phyloP scores from a whole-genome alignment of 164 flowering plant genomes.

The Macadamia integrifolia region DNA sequence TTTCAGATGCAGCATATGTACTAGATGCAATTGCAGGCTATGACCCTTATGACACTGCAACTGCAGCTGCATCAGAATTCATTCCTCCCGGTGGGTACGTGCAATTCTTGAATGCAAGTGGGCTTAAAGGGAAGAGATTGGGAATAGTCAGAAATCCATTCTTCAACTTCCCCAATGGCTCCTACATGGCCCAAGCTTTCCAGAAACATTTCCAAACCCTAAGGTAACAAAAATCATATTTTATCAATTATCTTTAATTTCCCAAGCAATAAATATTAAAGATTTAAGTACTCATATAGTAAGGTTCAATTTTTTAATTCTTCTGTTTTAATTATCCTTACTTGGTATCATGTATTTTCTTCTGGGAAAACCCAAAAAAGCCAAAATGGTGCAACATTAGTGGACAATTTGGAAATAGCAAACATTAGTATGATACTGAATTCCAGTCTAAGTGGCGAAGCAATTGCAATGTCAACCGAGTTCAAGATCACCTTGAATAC shows the following conservation, averaged over 20 bases:
- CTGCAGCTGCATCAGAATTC: conserved; percentile 30
- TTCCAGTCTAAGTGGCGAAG: conserved; percentile 22
- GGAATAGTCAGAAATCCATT: conserved; percentile 28
- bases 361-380: conserved; percentile 10
- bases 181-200: conserved; percentile 11
- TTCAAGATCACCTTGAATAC: conserved; percentile 38
- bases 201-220: conserved; percentile 27
- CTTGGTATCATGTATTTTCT: too few species aligned
- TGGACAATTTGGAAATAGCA: conserved; percentile 40
- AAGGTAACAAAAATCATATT: conserved; percentile 20
- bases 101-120: conserved; percentile 46
- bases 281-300: too few species aligned
- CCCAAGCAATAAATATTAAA: too few species aligned
- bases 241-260: too few species aligned
- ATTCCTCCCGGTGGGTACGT: conserved; percentile 63
- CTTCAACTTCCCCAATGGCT: conserved; percentile 12
- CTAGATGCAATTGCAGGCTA: conserved; percentile 21
- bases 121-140: conserved; percentile 56
- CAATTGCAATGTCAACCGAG: conserved; percentile 32
- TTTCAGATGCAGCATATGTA: conserved; percentile 60
- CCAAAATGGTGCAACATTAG: conserved; percentile 30
- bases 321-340: too few species aligned
- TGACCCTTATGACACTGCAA: conserved; percentile 50
- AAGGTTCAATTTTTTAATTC: too few species aligned
- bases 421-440: conserved; percentile 25